Base-by-base conservation (phyloP, 768 basidiomycete genomes). In the Rhodotorula taiwanensis region DNA sequence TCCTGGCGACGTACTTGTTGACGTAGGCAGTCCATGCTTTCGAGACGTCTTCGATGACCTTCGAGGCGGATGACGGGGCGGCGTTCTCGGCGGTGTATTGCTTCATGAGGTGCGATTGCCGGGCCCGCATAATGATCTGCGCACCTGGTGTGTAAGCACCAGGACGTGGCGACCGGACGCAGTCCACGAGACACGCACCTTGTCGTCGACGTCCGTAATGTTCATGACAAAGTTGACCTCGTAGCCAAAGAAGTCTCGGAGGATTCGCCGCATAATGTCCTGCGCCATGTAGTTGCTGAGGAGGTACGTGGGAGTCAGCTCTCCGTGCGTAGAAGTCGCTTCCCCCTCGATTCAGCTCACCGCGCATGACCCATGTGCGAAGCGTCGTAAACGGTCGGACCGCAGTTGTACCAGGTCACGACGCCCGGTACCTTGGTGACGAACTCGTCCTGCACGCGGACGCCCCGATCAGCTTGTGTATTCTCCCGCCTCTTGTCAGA, bases 161-260 rank as follows among this genome's bases (percentile, higher is more conserved):
- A 41, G 16, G n/a, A n/a, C n/a, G n/a, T n/a, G n/a, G n/a, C n/a
- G n/a, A n/a, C n/a, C n/a, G n/a, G n/a, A n/a, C n/a, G n/a, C n/a
- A n/a, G n/a, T n/a, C n/a, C n/a, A 34, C 20, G 28, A n/a, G n/a
- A n/a, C n/a, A n/a, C 36, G 56, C 31, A 88, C 94, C 84, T 99
- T 99, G 81, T 98, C 95, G 73, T 99, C 95, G 65, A 99, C 95
- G 76, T 99, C 94, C 8, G 95, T 99, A 71, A 99, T 84, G 76
- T 99, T 99, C 91, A 95, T 95, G 49, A 98, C 94, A 74, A 98
- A 95, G 75, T 97, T 90, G 59, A 99, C 87, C 74, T 98, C 89
- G 73, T 93, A 98, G 30, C 89, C 88, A 77, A 98, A 98, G 77
- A 94, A 98, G 78, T 98, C 91, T 1, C 86, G 81, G 80, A 98